These are phyloP conservation scores for Lentinus polychrous DNA, from an alignment of 1,284 basidiomycete genomes.

Conservation along the genomic window DNA sequence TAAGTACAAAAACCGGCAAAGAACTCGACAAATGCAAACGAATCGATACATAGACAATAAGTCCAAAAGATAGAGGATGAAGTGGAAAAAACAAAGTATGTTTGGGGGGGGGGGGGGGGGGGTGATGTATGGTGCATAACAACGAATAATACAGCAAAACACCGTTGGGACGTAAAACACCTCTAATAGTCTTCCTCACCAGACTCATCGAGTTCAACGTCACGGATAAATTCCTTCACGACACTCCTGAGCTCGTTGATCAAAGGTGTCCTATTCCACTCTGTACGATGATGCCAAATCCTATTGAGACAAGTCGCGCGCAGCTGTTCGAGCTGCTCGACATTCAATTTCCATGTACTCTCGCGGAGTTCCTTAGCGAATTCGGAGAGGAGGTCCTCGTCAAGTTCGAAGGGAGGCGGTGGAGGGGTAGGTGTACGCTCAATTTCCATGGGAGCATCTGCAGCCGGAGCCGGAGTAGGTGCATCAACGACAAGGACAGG, in stretches of 20 bases:
- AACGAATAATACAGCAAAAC: too few relatives aligned
- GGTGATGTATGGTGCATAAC: too few relatives aligned
- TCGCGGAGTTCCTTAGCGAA: slow-evolving; percentile 43
- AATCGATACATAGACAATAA: too few relatives aligned
- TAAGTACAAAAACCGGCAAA: too few relatives aligned
- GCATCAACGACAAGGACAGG: too few relatives aligned
- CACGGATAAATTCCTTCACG: slow-evolving; percentile 43
- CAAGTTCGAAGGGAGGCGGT: slow-evolving; percentile 61
- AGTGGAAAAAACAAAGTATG: too few relatives aligned
- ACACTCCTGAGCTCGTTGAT: slow-evolving; percentile 50
- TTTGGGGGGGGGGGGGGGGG: too few relatives aligned
- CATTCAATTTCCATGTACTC: slow-evolving; percentile 51
- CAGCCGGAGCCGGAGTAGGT: slow-evolving; percentile 5
- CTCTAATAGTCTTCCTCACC: neutral
- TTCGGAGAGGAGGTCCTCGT: slow-evolving; percentile 37
- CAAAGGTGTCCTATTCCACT: slow-evolving; percentile 78
- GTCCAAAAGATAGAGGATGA: too few relatives aligned
- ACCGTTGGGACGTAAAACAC: too few relatives aligned
- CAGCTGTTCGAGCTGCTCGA: slow-evolving; percentile 93
- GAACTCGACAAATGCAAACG: too few relatives aligned
- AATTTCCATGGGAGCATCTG: slow-evolving; percentile 5
- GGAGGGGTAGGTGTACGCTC: slow-evolving; percentile 44
- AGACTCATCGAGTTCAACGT: neutral
- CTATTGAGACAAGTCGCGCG: slow-evolving; percentile 76
- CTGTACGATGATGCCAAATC: slow-evolving; percentile 74